These are phyloP conservation scores for Bolboschoenoplectus hybrid DNA, from an alignment of 202 grass and related monocot species.

Conservation along the genomic window DNA sequence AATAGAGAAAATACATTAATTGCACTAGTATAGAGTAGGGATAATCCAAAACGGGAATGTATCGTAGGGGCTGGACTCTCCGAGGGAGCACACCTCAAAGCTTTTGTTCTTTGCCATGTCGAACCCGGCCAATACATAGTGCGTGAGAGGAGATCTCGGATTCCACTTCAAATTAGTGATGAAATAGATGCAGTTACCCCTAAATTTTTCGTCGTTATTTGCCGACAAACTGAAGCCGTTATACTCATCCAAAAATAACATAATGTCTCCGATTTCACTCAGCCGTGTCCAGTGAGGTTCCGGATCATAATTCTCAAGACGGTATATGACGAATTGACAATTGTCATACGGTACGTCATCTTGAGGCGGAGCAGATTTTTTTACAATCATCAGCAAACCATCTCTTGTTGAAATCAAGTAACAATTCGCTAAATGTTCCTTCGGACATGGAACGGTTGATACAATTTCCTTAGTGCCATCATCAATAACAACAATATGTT, in stretches of 20 bases:
- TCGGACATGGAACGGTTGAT: not conserved
- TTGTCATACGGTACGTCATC: not conserved
- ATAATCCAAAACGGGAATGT: no score
- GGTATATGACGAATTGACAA: not conserved
- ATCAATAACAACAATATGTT: no score
- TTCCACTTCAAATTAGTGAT: not conserved
- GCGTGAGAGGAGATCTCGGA: no score
- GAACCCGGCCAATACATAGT: not conserved
- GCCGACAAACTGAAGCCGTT: not conserved
- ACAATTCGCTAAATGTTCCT: not conserved
- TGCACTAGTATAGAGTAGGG: no score
- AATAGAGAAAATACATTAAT: no score
- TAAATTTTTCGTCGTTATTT: not conserved
- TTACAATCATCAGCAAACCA: not conserved
- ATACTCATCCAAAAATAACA: not conserved
- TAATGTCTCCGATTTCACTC: not conserved
- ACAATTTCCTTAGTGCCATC: not conserved
- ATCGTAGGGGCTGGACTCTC: not conserved
- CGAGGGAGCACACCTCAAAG: not conserved
- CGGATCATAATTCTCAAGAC: not conserved
- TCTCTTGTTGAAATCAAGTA: not conserved
- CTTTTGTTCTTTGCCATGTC: not conserved
- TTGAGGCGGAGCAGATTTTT: not conserved
- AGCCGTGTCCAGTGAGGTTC: not conserved
- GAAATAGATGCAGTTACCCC: conserved; percentile 18